Evolutionary conservation across 192 early-diverging fungal species (phyloP).

Genomic region (Pilobolus umbonatus): DNA sequence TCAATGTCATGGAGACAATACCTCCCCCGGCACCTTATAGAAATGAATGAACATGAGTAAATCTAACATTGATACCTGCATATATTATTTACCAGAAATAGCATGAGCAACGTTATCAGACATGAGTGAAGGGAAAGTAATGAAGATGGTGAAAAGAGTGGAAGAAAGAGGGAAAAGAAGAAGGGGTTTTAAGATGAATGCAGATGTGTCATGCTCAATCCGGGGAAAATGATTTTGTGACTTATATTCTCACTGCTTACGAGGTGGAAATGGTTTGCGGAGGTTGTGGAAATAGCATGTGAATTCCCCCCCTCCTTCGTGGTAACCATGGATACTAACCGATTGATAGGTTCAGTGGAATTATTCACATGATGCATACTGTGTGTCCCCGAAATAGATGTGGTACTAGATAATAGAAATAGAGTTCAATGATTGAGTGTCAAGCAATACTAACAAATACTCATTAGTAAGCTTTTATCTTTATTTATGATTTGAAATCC

Average conservation of each 20-base stretch:
- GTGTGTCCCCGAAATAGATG: too few species aligned
- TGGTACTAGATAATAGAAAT: too few species aligned
- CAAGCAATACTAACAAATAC: background rate
- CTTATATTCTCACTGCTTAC: too few species aligned
- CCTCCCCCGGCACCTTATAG: constrained; percentile 75
- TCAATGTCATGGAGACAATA: constrained; percentile 88
- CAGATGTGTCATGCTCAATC: constrained; percentile 14
- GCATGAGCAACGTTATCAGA: constrained; percentile 82
- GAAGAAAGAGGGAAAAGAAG: constrained; percentile 17
- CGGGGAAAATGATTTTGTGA: constrained; percentile 10
- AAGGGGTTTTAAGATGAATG: background rate
- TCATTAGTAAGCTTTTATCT: constrained; percentile 4
- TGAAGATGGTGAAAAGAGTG: constrained; percentile 7
- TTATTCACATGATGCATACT: too few species aligned
- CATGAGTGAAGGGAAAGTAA: constrained; percentile 39
- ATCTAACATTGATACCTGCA: background rate
- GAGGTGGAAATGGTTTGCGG: too few species aligned
- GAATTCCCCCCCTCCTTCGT: too few species aligned
- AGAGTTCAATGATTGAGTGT: too few species aligned
- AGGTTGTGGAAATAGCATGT: too few species aligned
- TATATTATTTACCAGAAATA: constrained; percentile 46
- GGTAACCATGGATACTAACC: too few species aligned
- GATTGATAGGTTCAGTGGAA: too few species aligned
- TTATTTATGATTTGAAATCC: too few species aligned
- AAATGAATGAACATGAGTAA: constrained; percentile 1